Base-by-base conservation (phyloP, 2,329 filamentous ascomycete species). In the Colletotrichum ledebouriae region DNA sequence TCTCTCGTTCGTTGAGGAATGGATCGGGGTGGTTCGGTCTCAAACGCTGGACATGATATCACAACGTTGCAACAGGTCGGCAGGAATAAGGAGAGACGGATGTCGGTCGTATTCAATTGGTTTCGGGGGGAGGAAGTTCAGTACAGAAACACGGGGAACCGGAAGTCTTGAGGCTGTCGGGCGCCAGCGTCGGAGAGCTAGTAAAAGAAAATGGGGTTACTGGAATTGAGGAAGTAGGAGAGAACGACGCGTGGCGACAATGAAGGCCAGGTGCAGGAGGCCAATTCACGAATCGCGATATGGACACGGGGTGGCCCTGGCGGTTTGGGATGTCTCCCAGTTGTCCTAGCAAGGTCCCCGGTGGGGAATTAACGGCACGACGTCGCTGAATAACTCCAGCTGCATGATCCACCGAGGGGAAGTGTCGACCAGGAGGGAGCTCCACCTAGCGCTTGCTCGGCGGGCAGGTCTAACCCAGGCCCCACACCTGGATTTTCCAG, bases 201-300 rank as follows among this genome's bases (percentile, higher is more conserved):
- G 37, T 41, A 37, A 29, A 20, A 37, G 3, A 13, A 17, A 41
- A 20, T 6, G 52, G 13, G 46, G 39, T 17, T 11, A 49, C 9
- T 5, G 11, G 6, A 12, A 46, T 22, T 25, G 49, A 37, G 12
- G 37, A 17, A 44, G 42, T 53, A 67, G 46, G 63, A 69, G 50
- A 67, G 52, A 67, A 59, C 3, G 63, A 69, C 63, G 67, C 63
- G 63, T 69, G 67, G 63, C 63, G 57, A 67, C 22, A 58, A 39
- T 39, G 29, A 37, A 52, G 44, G 49, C 39, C 41, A 22, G 50
- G 12, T 59, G 59, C 59, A 53, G 47, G 15, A 61, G 52, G 39
- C 58, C 25, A 60, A 60, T 66, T 66, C 61, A 69, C 66, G 61
- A 59, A 68, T 65, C 61, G 44, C 55, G 61, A 69, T 69, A 33